Base-by-base conservation (phyloP, 139 green algal species). In the Astrephomene gubernaculifera region DNA sequence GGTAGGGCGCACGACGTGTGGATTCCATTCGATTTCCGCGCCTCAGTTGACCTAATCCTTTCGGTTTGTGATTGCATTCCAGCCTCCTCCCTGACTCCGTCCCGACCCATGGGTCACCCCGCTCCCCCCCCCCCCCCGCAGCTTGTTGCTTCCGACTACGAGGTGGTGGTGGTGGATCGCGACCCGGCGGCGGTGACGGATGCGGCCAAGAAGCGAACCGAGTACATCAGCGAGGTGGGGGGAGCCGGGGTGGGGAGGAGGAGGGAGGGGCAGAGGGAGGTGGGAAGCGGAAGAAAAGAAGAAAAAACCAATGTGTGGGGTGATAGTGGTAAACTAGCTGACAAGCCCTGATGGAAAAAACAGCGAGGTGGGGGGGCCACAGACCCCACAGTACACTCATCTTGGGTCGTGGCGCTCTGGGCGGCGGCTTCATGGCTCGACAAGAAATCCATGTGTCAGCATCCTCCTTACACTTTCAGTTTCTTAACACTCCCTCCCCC, bases 171-270 rank as follows among this genome's bases (percentile, higher is more conserved):
- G 68, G 75, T 94, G 60, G 89, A 95, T 71, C 90, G 88, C 69
- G 87, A 86, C n/a, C 75, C 90, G 29, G 74, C 87, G 25, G 81
- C 29, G 4, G 85, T 90, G 21, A 80, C 81, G 39, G 44, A 87
- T 44, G 36, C 27, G 44, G 71, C 80, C 68, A 93, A 92, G 70
- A 98, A 97, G 88, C 90, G 88, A 36, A 83, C 60, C 14, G 93
- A 96, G 61, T 98, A 95, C 52, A 63, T 97, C 6, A 92, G 93
- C 2, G 79, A 85, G 44, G 94, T 96, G 44, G 96, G 98, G 73
- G 36, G 95, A 36, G 95, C 97, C 31, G 54, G 90, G 45, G 83
- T 98, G 22, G 73, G 27, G 38, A 29, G 27, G 19, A 36, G 65
- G 65, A 12, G 31, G n/a, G 63, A 22, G 63, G 8, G 8, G n/a